phyloP scores from a whole-genome alignment of 108 stramenopile genomes.

The Cyclotella choctawhatcheeana region DNA sequence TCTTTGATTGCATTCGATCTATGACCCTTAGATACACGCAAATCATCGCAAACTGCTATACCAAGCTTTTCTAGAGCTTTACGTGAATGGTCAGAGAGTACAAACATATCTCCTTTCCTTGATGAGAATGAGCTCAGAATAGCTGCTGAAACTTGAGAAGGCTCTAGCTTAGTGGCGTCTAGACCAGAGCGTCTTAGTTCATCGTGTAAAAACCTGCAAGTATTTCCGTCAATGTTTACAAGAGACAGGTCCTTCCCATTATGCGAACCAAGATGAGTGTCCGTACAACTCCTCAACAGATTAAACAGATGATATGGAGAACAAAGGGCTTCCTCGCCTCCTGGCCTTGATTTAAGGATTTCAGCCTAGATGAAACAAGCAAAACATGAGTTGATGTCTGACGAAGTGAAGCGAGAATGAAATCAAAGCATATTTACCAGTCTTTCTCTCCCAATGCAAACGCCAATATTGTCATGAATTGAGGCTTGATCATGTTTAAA shows the following conservation, averaged over 20 bases:
- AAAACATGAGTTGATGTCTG: neutral
- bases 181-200: neutral
- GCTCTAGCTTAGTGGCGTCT: neutral
- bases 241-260: neutral
- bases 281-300: neutral
- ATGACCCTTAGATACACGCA: too few relatives aligned
- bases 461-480: neutral
- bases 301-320: neutral
- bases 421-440: neutral
- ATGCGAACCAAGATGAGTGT: neutral
- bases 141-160: neutral
- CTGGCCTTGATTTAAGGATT: neutral
- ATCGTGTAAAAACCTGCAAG: neutral
- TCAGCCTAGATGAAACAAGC: neutral
- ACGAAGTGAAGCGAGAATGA: neutral
- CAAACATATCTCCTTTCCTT: constrained; percentile 13
- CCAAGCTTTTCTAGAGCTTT: too few relatives aligned
- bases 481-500: neutral
- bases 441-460: neutral
- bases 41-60: too few relatives aligned
- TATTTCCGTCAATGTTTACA: neutral
- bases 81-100: constrained; percentile 18
- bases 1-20: too few relatives aligned
- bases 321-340: neutral
- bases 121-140: neutral